Evolutionary conservation across 768 basidiomycete species (phyloP), one percentile per base, ranked within the genome.

Genomic region (Royoungia palumana): DNA sequence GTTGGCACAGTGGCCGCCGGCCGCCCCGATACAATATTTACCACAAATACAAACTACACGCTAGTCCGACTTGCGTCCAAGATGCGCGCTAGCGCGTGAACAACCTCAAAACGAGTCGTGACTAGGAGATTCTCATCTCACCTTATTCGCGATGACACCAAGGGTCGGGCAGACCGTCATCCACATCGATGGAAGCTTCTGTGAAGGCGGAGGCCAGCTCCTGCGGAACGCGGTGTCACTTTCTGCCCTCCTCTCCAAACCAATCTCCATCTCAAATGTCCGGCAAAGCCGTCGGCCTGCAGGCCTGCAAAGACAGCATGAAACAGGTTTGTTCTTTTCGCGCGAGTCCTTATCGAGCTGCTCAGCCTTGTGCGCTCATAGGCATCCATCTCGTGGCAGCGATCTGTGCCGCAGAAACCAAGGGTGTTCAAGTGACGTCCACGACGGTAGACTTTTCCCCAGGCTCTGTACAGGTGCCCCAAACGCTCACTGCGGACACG

Each of bases 301-400:
- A 14, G 88, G 87, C 1, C 69, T 90, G 32, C 85, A 78, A 59
- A 80, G 78, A 40, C 87, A 91, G 58, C 88, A 90, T 63, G 78
- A 79, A 41, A 78, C 83, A 55, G 87, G 86, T 80, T 35, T 20
- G 49, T 57, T 17, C 7, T 6, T 14, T 7, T n/a, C 11, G n/a
- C 35, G 8, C 2, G 21, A 27, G 11, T 17, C 12, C 13, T 30
- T 17, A 32, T 46, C 17, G 25, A 32, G 25, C 10, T 19, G 9
- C 19, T 14, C 20, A 19, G 19, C 28, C 3, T 7, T 14, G 2
- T 9, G 13, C 11, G 25, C 25, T 1, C 24, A 14, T 50, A 88
- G 87, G 88, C 3, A 68, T 89, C 32, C 74, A 81, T 37, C 78
- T 89, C 12, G 83, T 80, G 24, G 79, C 82, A 2, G 66, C 76